These are phyloP conservation scores for Purpureocillium takamizusanense DNA, from an alignment of 2,329 filamentous ascomycete species.

Conservation along the genomic window DNA sequence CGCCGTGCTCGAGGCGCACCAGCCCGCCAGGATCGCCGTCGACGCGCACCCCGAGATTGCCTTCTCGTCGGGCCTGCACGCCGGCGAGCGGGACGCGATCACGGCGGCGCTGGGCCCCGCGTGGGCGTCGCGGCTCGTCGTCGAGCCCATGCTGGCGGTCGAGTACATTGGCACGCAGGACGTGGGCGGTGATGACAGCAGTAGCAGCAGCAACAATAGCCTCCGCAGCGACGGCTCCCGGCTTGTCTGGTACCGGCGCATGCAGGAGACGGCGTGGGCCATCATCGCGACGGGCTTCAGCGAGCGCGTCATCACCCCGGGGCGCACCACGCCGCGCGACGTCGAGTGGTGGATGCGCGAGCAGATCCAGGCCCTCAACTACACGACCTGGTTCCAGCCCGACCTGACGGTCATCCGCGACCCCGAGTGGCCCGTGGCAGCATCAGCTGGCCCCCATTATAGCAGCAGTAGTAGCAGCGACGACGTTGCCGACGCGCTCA, in stretches of 20 bases:
- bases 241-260: slow-evolving; percentile 30
- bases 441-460: too few relatives aligned
- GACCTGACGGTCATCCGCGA: slow-evolving; percentile 30
- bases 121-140: slow-evolving; percentile 30
- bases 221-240: slow-evolving; percentile 11
- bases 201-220: too few relatives aligned
- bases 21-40: slow-evolving; percentile 29
- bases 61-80: slow-evolving; percentile 38
- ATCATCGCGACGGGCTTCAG: slow-evolving; percentile 38
- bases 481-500: too few relatives aligned
- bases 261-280: slow-evolving; percentile 43
- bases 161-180: slow-evolving; percentile 37
- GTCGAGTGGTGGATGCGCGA: slow-evolving; percentile 40
- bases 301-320: slow-evolving; percentile 30
- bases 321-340: slow-evolving; percentile 32
- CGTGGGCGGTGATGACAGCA: too few relatives aligned
- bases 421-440: slow-evolving; percentile 7
- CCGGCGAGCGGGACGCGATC: slow-evolving; percentile 29
- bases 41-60: slow-evolving; percentile 35
- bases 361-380: slow-evolving; percentile 26
- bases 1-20: slow-evolving; percentile 23
- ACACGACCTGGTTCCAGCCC: slow-evolving; percentile 44
- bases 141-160: slow-evolving; percentile 34
- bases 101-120: slow-evolving; percentile 19
- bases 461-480: too few relatives aligned